Percentiles rank a stretch among this genome's conserved stretches.
Evolutionary conservation across 2,329 filamentous ascomycete species (phyloP).

Genomic region (Taxawa tesnikishii): DNA sequence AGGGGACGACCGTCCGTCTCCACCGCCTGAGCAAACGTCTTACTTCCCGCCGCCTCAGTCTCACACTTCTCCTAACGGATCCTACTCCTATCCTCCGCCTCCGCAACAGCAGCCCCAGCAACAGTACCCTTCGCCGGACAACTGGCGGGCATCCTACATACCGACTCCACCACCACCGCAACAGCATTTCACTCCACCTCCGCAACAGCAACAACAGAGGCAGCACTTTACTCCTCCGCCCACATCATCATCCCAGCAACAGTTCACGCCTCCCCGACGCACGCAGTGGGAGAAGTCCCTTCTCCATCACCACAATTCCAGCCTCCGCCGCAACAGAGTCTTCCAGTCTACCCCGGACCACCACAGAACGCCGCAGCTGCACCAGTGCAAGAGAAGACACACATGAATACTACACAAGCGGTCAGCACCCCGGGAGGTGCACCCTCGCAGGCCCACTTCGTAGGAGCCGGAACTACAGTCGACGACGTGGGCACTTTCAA

Average conservation of each 20-base stretch:
- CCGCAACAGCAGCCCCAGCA: background rate
- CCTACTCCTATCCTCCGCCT: background rate
- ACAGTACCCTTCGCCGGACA: constrained; percentile 4
- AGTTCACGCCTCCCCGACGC: constrained; percentile 13
- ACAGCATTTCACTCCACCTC: constrained; percentile 7
- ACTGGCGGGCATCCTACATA: background rate
- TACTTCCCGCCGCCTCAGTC: constrained; percentile 6
- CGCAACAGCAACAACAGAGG: background rate
- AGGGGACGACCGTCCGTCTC: background rate
- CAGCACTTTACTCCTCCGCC: too few relatives aligned
- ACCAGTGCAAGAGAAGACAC: constrained; percentile 19
- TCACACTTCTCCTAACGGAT: background rate
- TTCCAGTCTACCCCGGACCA: constrained; percentile 24
- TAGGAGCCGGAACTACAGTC: constrained; percentile 44
- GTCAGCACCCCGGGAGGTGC: constrained; percentile 23
- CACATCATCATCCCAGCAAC: constrained; percentile 6
- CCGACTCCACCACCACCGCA: constrained; percentile 5
- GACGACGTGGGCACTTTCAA: constrained; percentile 97
- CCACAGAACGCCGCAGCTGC: constrained; percentile 17
- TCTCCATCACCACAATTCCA: constrained; percentile 9
- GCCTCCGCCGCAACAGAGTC: constrained; percentile 13
- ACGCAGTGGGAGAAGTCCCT: constrained; percentile 7
- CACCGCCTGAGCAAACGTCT: constrained; percentile 4
- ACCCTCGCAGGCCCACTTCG: constrained; percentile 44
- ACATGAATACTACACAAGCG: constrained; percentile 17